Evolutionary conservation across 495 filamentous ascomycete genomes (phyloP), one percentile per base, ranked within the genome.

Genomic region (Trichoderma reesei): DNA sequence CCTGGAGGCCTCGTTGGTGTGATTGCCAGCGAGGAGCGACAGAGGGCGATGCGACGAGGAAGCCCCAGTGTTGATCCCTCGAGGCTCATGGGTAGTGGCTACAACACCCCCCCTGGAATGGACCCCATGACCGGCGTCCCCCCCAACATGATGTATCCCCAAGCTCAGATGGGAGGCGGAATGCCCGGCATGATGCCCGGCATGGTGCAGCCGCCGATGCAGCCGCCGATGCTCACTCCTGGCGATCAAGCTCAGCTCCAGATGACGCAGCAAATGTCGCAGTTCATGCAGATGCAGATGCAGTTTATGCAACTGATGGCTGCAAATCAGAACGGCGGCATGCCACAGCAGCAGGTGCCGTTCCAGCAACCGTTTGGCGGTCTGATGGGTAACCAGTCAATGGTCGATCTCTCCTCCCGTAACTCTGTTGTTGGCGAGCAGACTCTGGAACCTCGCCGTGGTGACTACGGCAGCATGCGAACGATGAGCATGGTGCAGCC

Each of bases 201-300:
- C 63, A 65, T 65, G 63, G 26, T 42, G 39, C 18, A 20, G 10
- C 51, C 20, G 33, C 33, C 20, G 41, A 80, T 72, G 71, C 71
- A 68, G 39, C 70, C 66, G 39, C 74, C 75, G 36, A 70, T 78
- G 77, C 73, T 86, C 36, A 79, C 81, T 34, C 79, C 88, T 20
- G 84, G 83, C 5, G 90, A 93, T 67, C 88, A 89, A 68, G 87
- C 88, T 18, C 88, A 91, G 66, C 80, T 92, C 56, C 88, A 96
- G 69, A 88, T 96, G 78, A 86, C 85, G 34, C 88, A 92, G 68
- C 90, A 95, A 71, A 95, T 96, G 90, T 81, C 84, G 33, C 84
- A 88, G 68, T 92, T 93, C 78, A 90, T 94, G 88, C 88, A 91
- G 70, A 90, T 95, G 87, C 91, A 95, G 72, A 92, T 96, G 87